These are phyloP conservation scores for Emericellopsis atlantica DNA, from an alignment of 2,329 filamentous ascomycete genomes.

Conservation along the genomic window DNA sequence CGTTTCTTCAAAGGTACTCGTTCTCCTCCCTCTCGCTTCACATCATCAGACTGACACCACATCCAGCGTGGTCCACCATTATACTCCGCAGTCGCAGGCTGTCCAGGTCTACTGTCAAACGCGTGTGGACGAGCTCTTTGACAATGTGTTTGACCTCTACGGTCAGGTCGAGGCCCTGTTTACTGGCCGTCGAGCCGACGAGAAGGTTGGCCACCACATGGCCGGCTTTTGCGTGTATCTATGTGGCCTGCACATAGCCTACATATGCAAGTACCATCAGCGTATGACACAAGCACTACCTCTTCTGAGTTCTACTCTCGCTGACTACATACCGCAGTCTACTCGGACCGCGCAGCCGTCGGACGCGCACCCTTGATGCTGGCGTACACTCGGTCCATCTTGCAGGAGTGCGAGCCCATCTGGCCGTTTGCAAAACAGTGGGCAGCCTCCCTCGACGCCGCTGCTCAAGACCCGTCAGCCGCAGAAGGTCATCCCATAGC, in stretches of 20 bases:
- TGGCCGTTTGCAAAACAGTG: conserved; percentile 41
- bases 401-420: conserved; percentile 33
- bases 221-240: conserved; percentile 41
- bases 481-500: conserved; percentile 5
- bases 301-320: no score
- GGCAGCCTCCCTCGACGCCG: conserved; percentile 35
- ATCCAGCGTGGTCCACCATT: conserved; percentile 18
- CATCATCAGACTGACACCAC: no score
- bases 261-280: conserved; percentile 36
- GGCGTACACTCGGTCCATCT: conserved; percentile 27
- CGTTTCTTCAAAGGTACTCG: conserved; percentile 37
- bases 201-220: conserved; percentile 40
- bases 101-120: conserved; percentile 24
- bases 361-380: conserved; percentile 32
- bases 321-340: conserved; percentile 16
- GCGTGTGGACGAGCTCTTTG: conserved; percentile 33
- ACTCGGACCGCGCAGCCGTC: conserved; percentile 24
- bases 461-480: conserved; percentile 28
- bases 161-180: conserved; percentile 40
- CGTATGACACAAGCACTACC: conserved; percentile 18
- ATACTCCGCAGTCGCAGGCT: conserved; percentile 9
- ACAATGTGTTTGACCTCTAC: conserved; percentile 32
- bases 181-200: conserved; percentile 27
- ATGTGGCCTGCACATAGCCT: conserved; percentile 39
- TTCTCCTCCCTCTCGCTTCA: not conserved